Base-by-base conservation (phyloP, 2,329 filamentous ascomycete species). In the Colletotrichum sp. region DNA sequence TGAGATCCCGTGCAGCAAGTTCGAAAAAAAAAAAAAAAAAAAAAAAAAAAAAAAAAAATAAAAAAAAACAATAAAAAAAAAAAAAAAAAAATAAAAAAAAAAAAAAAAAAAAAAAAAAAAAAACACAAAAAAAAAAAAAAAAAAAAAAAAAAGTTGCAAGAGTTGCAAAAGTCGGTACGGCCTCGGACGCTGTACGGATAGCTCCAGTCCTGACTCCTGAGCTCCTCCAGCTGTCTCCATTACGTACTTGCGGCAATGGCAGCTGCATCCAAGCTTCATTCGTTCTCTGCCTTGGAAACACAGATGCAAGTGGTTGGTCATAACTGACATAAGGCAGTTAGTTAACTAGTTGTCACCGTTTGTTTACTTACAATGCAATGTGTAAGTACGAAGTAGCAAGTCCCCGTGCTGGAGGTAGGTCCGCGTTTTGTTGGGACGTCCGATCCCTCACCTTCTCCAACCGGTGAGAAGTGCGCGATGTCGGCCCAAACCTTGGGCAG, bases 391-490 rank as follows among this genome's bases (percentile, higher is more conserved):
- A 60, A 32, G 18, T 28, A 30, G 57, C 13, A 8, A 57, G n/a
- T 62, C 26, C 16, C 52, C n/a, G 30, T 30, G 26, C 18, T 30
- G 16, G 24, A 30, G 28, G 57, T 18, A 30, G 28, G 57, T 10
- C 30, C 15, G 30, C 18, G 28, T 76, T 76, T 76, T 76, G 73
- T 76, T 76, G 73, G 44, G 73, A 68, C 39, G 64, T 59, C 68
- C 68, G 59, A 72, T 72, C 52, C 70, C 36, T 60, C 32, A 64
- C 57, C 69, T 65, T 65, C 63, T 55, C 63, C 62, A 72, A 76
- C 64, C 57, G 73, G 59, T 76, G 73, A 73, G 70, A 30, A 52
- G 39, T 67, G 62, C 55, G 72, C 69, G 39, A 57, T 30, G 55
- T 72, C 69, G 39, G 72, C 68, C 34, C 39, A 72, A 68, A 68